These are phyloP conservation scores for Gracilariopsis chorda DNA, from an alignment of 23 red algal genomes.

Conservation along the genomic window DNA sequence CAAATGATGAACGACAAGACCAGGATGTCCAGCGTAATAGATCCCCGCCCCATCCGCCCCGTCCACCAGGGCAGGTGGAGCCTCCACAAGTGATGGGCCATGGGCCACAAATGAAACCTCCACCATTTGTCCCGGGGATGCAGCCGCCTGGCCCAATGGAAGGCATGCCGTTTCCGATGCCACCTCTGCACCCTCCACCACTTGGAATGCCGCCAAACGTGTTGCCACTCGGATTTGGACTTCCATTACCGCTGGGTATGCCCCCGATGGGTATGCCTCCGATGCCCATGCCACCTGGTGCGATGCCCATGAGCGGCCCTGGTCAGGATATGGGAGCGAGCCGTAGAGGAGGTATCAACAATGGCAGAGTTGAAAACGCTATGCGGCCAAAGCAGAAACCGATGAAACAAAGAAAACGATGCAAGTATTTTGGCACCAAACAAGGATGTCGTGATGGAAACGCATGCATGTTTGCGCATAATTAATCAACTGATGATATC, in stretches of 20 bases:
- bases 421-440: conserved; percentile 68
- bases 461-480: conserved; percentile 66
- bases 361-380: conserved; percentile 29
- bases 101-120: conserved; percentile 21
- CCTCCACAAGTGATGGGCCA: neutral
- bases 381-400: conserved; percentile 52
- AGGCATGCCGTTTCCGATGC: conserved; percentile 52
- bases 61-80: neutral
- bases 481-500: conserved; percentile 13
- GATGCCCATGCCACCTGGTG: conserved; percentile 40
- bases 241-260: conserved; percentile 20
- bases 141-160: conserved; percentile 36
- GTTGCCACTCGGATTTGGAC: conserved; percentile 39
- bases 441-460: conserved; percentile 62
- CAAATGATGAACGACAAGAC: neutral
- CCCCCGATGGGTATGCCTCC: conserved; percentile 42
- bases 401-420: conserved; percentile 49
- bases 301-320: conserved; percentile 4
- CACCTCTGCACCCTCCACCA: conserved; percentile 22
- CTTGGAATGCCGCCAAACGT: conserved; percentile 46
- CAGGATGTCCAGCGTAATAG: neutral
- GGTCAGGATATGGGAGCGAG: conserved; percentile 27
- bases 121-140: conserved; percentile 12
- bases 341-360: neutral
- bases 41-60: conserved; percentile 3